Evolutionary conservation across 83 land plant genomes (phyloP).

Genomic region (Diphasiastrum complanatum): DNA sequence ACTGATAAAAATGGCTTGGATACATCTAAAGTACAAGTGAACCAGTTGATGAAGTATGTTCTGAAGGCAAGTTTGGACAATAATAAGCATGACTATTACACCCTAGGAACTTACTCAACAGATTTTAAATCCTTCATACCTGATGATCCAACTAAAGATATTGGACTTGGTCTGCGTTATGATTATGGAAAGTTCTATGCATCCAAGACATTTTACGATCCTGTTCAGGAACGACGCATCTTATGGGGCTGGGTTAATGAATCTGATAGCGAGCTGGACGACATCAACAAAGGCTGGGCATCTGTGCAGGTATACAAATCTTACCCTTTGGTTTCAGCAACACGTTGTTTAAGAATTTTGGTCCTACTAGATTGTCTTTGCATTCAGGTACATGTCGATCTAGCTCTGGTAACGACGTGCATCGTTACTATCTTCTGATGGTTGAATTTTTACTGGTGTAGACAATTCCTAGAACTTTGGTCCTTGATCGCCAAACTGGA

Average conservation of each 20-base stretch:
- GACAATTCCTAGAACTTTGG: slow-evolving; percentile 70
- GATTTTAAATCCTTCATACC: slow-evolving; percentile 35
- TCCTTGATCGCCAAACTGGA: slow-evolving; percentile 49
- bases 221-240: slow-evolving; percentile 50
- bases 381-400: background rate
- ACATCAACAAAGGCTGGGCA: slow-evolving; percentile 85
- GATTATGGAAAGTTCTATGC: slow-evolving; percentile 89
- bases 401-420: background rate
- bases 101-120: slow-evolving; percentile 50
- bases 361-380: background rate
- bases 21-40: slow-evolving; percentile 23
- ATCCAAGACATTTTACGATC: slow-evolving; percentile 85
- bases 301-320: slow-evolving; percentile 54
- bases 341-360: background rate
- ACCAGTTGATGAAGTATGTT: slow-evolving; percentile 54
- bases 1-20: too few species aligned
- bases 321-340: background rate
- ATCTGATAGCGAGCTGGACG: slow-evolving; percentile 63
- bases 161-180: slow-evolving; percentile 49
- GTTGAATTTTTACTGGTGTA: slow-evolving; percentile 30
- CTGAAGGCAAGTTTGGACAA: slow-evolving; percentile 76
- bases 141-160: slow-evolving; percentile 43
- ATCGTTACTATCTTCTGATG: background rate
- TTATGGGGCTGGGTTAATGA: slow-evolving; percentile 88
- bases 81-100: slow-evolving; percentile 56